Base-by-base conservation (phyloP, 768 basidiomycete genomes). In the Boletus huronensis region DNA sequence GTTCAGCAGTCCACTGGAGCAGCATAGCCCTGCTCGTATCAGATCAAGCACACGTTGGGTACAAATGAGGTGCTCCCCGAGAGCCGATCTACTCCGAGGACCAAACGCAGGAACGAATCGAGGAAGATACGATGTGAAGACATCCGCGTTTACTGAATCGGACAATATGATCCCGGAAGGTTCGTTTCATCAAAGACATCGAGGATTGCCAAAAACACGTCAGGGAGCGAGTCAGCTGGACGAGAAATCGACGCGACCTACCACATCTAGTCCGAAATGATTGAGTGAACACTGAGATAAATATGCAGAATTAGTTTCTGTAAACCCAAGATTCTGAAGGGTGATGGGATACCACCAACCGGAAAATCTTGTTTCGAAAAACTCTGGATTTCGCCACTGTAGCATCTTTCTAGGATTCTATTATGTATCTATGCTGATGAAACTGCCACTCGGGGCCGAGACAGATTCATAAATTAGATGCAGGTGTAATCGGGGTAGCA, bases 401-500 rank as follows among this genome's bases (percentile, higher is more conserved):
- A 34, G n/a, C 13, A 46, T 28, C 26, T 43, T 21, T 32, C 50
- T 48, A 41, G 10, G 19, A 36, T 9, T 53, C 46, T 41, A 45
- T 29, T 48, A 47, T 8, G 19, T 51, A 55, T 58, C 49, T 61
- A 52, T 46, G 31, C 25, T 25, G 32, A 21, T 19, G 25, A 58
- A 28, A 29, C 17, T 17, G 7, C 36, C 26, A n/a, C 29, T 23
- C 38, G 11, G 14, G 10, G 17, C 41, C 49, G 21, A 28, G n/a
- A 36, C 10, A 5, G 31, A 4, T 17, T 54, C 21, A 65, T 44
- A 48, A 47, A 45, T 49, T 52, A 40, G 50, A 26, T 26, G 6
- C 44, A 16, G 64, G 46, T 13, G 49, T 61, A 28, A 65, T 58
- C 32, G 83, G 80, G 7, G 80, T 83, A 25, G 70, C 72, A 17